Conservation (phyloP, 2,329 filamentous ascomycete species). For the Alternaria sp. region DNA sequence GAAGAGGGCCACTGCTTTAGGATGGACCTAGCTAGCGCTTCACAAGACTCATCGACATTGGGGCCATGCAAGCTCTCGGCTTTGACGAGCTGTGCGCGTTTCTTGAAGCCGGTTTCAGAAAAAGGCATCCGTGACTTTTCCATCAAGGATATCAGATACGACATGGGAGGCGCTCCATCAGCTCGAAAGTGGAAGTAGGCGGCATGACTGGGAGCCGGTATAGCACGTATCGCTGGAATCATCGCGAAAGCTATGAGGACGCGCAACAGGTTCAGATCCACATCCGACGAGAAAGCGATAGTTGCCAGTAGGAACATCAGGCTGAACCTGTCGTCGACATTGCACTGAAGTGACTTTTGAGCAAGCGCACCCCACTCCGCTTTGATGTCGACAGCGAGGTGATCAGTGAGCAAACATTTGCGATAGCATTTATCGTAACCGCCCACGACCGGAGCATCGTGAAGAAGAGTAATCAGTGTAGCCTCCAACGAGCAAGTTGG, state of each 20-base stretch:
- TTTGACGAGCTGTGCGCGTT: conserved; percentile 37
- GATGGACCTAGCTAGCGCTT: too few relatives aligned
- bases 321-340: conserved; percentile 33
- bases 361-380: conserved; percentile 55
- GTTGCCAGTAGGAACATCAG: conserved; percentile 57
- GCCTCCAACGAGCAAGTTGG: conserved; percentile 1
- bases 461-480: conserved; percentile 28
- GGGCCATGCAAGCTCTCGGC: conserved; percentile 27
- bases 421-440: conserved; percentile 48
- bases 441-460: conserved; percentile 46
- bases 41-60: too few relatives aligned
- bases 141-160: conserved; percentile 12
- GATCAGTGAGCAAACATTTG: conserved; percentile 48
- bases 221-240: conserved; percentile 47
- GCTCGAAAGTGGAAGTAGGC: conserved; percentile 44
- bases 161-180: conserved; percentile 36
- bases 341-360: conserved; percentile 41
- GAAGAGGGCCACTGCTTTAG: too few relatives aligned
- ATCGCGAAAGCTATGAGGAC: conserved; percentile 55
- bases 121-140: conserved; percentile 38
- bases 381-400: conserved; percentile 47
- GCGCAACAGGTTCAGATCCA: conserved; percentile 52
- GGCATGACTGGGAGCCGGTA: conserved; percentile 5
- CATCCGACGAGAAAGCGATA: conserved; percentile 51
- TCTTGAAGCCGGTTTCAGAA: conserved; percentile 33